These are phyloP conservation scores for Phanerochaete sordida DNA, from an alignment of 768 basidiomycete species.

Conservation along the genomic window DNA sequence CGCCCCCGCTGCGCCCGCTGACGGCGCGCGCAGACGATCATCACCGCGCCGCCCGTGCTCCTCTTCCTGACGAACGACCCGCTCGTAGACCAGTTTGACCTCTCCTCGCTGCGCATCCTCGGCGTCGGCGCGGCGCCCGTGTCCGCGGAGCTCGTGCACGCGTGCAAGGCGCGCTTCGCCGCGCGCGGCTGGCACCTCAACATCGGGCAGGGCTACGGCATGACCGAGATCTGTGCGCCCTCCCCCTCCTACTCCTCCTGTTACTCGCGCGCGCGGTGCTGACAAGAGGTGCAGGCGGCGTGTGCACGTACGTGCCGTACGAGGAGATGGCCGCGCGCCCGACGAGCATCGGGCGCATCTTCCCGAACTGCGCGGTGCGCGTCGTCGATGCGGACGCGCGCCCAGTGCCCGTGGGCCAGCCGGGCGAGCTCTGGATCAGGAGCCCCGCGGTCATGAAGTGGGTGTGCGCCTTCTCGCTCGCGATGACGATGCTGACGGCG, in stretches of 20 bases:
- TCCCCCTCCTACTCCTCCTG: conserved; percentile 46
- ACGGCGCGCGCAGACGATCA: neutral
- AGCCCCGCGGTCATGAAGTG: conserved; percentile 77
- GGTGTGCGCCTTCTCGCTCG: neutral
- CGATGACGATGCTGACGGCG: neutral
- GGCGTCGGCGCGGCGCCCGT: conserved; percentile 71
- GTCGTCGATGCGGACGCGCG: conserved; percentile 63
- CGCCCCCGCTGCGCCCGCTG: neutral
- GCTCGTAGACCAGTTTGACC: conserved; percentile 65
- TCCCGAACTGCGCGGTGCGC: conserved; percentile 74
- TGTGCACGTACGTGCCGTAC: conserved; percentile 49
- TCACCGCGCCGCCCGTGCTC: conserved; percentile 77
- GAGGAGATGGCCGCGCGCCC: conserved; percentile 42
- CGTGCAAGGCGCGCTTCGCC: conserved; percentile 39
- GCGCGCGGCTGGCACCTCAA: conserved; percentile 36
- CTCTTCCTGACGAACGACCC: conserved; percentile 50
- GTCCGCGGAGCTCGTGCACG: conserved; percentile 52
- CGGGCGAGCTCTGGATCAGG: conserved; percentile 80
- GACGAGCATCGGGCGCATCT: conserved; percentile 66
- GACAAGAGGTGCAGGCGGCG: conserved; percentile 34
- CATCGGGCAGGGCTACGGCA: conserved; percentile 64
- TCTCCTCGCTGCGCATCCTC: conserved; percentile 55
- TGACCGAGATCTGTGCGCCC: conserved; percentile 67
- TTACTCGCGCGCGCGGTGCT: too few relatives aligned
- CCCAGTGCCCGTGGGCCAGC: conserved; percentile 45